Evolutionary conservation across 345 rosid genomes (phyloP), one percentile per base, ranked within the genome.

Genomic region (Hibiscus tridactylites): DNA sequence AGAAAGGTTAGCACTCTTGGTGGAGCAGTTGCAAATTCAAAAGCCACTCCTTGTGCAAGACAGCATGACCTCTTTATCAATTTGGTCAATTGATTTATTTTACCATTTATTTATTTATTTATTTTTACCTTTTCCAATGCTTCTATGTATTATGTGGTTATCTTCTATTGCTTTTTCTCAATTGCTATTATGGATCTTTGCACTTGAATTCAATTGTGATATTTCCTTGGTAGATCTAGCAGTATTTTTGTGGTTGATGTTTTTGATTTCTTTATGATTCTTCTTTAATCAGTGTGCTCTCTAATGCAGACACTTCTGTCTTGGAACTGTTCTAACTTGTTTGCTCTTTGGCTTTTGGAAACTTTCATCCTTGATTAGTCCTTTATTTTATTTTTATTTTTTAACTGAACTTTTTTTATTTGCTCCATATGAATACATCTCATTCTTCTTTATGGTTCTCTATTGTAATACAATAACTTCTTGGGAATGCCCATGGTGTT

Each of bases 1-100:
- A 89, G 85, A 91, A 92, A 87, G 99, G 99, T 92, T 64, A 73
- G 78, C 56, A 76, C 50, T 73, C 44, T 62, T 46, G 68, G 9
- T 35, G 50, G 33, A 33, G 33, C 53, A 26, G 17, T 62, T 24
- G 31, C 46, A 61, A 62, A 47, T 16, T 70, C 28, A 62, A 71
- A 59, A 70, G 28, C 42, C 47, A 16, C 17, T 8, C 26, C 65
- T 33, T 1, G 59, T 21, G 24, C 24, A 21, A 21, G 24, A 21
- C 24, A 21, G 24, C n/a, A 46, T 28, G 29, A 49, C 26, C 42
- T 29, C 2, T 29, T 9, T 58, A 42, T 47, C 29, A 13, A 53
- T 57, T 47, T 65, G 11, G 6, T 65, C 5, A 15, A 17, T 71
- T n/a, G 33, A 31, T 28, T 21, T 29, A 50, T 10, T 70, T 70